Conservation (phyloP, 148 eudicot genomes). For the Fallopia convolvulus region DNA sequence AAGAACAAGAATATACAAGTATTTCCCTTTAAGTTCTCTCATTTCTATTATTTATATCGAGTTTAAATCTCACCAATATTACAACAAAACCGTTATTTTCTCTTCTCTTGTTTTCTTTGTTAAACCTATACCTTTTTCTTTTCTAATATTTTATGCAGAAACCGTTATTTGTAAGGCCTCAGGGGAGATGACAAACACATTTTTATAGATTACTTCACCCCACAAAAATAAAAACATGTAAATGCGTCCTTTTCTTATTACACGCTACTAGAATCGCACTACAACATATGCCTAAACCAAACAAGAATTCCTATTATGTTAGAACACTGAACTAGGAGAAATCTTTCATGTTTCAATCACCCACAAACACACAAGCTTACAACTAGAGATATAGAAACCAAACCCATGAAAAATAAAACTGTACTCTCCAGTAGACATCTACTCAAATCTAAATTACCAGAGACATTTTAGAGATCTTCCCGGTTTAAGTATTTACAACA, state of each 20-base stretch:
- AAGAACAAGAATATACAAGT: too few relatives aligned
- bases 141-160: too few relatives aligned
- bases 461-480: not conserved
- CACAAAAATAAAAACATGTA: not conserved
- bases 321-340: not conserved
- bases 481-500: constrained; percentile 28
- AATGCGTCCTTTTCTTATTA: not conserved
- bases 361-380: not conserved
- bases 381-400: not conserved
- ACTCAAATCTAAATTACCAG: not conserved
- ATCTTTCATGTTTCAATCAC: not conserved
- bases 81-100: too few relatives aligned
- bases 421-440: not conserved
- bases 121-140: too few relatives aligned
- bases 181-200: not conserved
- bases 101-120: too few relatives aligned
- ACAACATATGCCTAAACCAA: not conserved
- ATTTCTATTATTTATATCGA: too few relatives aligned
- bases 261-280: not conserved
- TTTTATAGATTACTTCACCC: not conserved
- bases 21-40: too few relatives aligned
- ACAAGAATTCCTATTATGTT: not conserved
- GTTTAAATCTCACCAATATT: too few relatives aligned
- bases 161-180: too few relatives aligned
- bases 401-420: not conserved